Conservation (phyloP, 192 early-diverging fungal genomes). For the Linnemannia hyalina region DNA sequence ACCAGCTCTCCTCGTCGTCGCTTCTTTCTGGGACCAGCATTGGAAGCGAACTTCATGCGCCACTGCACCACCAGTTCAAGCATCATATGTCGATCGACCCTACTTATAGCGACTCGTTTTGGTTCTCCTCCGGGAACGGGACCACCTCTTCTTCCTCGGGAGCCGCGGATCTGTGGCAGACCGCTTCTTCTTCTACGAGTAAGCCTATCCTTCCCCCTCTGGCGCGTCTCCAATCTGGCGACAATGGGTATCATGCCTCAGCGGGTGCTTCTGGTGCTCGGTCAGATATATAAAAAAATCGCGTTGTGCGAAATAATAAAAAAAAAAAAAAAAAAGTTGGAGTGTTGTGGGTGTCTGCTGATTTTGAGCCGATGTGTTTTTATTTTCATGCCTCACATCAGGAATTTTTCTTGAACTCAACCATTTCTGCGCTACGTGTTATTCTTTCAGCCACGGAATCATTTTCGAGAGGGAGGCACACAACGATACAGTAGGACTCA, state of each 20-base stretch:
- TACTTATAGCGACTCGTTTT: constrained; percentile 10
- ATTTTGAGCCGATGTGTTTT: too few relatives aligned
- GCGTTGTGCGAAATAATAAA: neutral
- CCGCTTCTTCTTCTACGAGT: neutral
- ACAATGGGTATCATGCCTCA: neutral
- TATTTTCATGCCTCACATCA: too few relatives aligned
- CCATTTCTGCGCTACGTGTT: too few relatives aligned
- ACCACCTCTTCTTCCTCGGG: neutral
- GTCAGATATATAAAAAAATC: neutral
- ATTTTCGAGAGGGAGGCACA: too few relatives aligned
- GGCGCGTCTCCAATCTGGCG: neutral
- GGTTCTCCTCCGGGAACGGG: neutral
- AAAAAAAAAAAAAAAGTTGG: neutral
- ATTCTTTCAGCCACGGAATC: too few relatives aligned
- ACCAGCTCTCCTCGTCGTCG: neutral
- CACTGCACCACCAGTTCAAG: neutral
- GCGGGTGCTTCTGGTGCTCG: neutral
- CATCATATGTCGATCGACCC: constrained; percentile 1
- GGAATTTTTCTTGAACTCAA: too few relatives aligned
- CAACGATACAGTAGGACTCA: too few relatives aligned
- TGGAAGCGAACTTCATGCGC: neutral
- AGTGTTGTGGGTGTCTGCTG: too few relatives aligned
- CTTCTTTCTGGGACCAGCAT: neutral
- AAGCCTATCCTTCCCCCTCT: neutral
- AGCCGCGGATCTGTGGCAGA: neutral